A percentile compares a stretch with the other conserved stretches of the same genome.
phyloP scores from a whole-genome alignment of 192 early-diverging fungal species.

The Coemansia sp. region DNA sequence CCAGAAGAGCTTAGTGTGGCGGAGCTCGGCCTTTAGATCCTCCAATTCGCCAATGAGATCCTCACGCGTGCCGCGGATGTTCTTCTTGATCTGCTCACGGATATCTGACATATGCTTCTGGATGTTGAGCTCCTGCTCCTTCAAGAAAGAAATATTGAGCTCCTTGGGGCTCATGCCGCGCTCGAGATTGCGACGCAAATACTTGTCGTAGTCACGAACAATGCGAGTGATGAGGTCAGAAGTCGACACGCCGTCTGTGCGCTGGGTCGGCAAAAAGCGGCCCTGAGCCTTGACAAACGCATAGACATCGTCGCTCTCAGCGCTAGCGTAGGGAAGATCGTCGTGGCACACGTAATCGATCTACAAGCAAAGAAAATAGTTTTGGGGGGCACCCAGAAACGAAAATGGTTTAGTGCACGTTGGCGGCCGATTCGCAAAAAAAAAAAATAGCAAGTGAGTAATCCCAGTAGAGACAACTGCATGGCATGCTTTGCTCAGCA shows the following conservation, averaged over 20 bases:
- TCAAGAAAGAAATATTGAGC: conserved; percentile 78
- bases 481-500: background rate
- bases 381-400: conserved; percentile 7
- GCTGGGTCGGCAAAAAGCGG: conserved; percentile 62
- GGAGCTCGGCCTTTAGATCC: conserved; percentile 65
- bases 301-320: conserved; percentile 74
- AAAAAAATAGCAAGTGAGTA: background rate
- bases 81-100: conserved; percentile 68
- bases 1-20: conserved; percentile 68
- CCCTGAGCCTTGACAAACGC: conserved; percentile 78
- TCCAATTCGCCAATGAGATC: conserved; percentile 65
- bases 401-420: background rate
- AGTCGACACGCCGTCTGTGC: conserved; percentile 82
- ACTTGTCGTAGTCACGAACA: conserved; percentile 82
- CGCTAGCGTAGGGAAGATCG: conserved; percentile 73
- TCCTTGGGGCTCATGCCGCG: conserved; percentile 80
- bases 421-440: background rate
- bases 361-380: conserved; percentile 19
- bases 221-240: conserved; percentile 84
- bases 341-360: conserved; percentile 88
- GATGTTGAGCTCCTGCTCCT: conserved; percentile 74
- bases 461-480: background rate
- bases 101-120: conserved; percentile 76
- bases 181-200: conserved; percentile 81
- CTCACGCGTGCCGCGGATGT: conserved; percentile 65